Base-by-base conservation (phyloP, 2,329 filamentous ascomycete genomes). In the Coleophoma cylindrospora region DNA sequence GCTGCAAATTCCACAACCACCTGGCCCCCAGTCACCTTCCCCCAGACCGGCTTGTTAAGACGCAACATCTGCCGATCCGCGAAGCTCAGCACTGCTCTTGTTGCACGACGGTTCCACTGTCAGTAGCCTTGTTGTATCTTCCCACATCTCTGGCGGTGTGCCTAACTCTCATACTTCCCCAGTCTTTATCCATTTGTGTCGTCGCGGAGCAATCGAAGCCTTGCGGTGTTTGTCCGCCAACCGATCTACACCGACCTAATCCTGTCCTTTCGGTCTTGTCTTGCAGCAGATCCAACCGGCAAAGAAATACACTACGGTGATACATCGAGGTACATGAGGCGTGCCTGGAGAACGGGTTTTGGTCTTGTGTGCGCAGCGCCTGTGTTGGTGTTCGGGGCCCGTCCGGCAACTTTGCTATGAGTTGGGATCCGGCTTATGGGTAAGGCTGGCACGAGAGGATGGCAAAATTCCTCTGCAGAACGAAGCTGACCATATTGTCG, bases 351-450 rank as follows among this genome's bases (percentile, higher is more conserved):
- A 52, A 58, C 34, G 53, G 50, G 27, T 27, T 27, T 27, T 10
- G 27, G 27, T 27, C 4, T 55, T 58, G 55, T 54, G 53, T 55
- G 14, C 43, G 17, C 41, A 44, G 15, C 32, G 41, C 41, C 12
- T 33, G 10, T 33, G 21, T 44, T 15, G 14, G 41, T 27, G 15
- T 2, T 32, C 27, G 50, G 38, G 47, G 48, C 40, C 36, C 53
- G 43, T 47, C 43, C 41, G 43, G 54, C 45, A 45, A 57, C 47
- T 58, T 70, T 81, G 80, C 77, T 83, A 84, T 84, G 81, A 83
- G 73, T 75, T 76, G 75, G 70, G 76, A 82, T 70, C 74, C 69
- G 65, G 68, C 70, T 69, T 72, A 73, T 66, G 82, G 79, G 80
- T 71, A 74, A 68, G 68, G 54, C 27, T 17, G 14, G 34, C 15